These are phyloP conservation scores for Xerocomellus amylosporus DNA, from an alignment of 768 basidiomycete genomes.

Conservation along the genomic window DNA sequence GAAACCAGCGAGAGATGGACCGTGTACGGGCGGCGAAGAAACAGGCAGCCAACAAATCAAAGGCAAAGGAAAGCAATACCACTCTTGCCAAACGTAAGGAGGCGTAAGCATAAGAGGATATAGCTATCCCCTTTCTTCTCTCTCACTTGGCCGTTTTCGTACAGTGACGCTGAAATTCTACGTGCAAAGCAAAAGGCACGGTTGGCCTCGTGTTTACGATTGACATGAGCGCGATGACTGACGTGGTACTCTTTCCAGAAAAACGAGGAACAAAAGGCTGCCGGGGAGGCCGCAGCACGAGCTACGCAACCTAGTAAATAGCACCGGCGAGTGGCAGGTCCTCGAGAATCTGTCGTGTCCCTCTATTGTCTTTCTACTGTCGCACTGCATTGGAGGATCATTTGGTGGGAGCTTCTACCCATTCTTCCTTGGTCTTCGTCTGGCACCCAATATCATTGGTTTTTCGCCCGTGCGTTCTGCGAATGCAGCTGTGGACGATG, in stretches of 20 bases:
- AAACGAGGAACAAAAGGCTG: constrained; percentile 50
- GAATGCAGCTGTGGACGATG: not conserved
- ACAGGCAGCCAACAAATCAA: constrained; percentile 49
- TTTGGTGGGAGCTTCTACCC: constrained; percentile 12
- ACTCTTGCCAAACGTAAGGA: constrained; percentile 70
- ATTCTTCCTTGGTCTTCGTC: constrained; percentile 11
- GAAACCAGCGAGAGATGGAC: constrained; percentile 79
- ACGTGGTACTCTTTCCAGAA: constrained; percentile 37
- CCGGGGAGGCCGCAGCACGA: constrained; percentile 24
- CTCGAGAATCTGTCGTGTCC: constrained; percentile 13
- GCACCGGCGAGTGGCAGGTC: constrained; percentile 25
- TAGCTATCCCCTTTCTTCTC: constrained; percentile 14
- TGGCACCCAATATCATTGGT: constrained; percentile 15
- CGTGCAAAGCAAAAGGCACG: constrained; percentile 78
- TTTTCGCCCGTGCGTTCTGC: not conserved
- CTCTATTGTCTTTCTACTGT: not conserved
- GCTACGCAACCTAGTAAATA: constrained; percentile 34
- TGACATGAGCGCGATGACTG: not conserved
- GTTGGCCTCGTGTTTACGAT: constrained; percentile 5
- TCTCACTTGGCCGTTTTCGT: constrained; percentile 26
- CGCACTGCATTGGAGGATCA: constrained; percentile 9
- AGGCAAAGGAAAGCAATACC: constrained; percentile 67
- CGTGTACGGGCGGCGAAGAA: constrained; percentile 76
- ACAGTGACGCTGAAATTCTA: constrained; percentile 72
- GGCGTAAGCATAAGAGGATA: constrained; percentile 48